A percentile compares a stretch with the other conserved stretches of the same genome.
phyloP scores from a whole-genome alignment of 345 rosid species.

The Gossypioides kirkii region DNA sequence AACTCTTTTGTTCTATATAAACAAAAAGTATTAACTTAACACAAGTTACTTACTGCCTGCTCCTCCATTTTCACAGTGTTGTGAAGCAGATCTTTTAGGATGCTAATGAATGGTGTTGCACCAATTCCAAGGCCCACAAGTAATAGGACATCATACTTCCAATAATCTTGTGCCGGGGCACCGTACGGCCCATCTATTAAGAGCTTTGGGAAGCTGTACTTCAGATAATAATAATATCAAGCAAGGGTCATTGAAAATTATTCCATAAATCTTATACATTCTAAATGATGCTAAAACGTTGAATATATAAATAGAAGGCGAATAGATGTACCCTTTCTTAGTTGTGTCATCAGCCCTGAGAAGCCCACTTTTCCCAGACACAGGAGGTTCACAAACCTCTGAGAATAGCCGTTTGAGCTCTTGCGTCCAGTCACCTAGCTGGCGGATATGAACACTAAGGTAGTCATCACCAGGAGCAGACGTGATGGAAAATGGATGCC shows the following conservation, averaged over 20 bases:
- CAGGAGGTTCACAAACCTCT: constrained; percentile 77
- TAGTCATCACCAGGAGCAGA: constrained; percentile 97
- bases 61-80: constrained; percentile 87
- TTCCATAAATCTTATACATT: neutral
- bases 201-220: constrained; percentile 87
- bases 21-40: neutral
- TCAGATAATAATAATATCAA: neutral
- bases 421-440: constrained; percentile 98
- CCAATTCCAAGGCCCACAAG: constrained; percentile 97
- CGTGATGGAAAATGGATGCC: constrained; percentile 99
- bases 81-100: constrained; percentile 87
- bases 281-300: neutral
- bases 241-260: neutral
- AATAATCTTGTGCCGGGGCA: constrained; percentile 95
- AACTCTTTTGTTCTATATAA: no score
- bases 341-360: constrained; percentile 96
- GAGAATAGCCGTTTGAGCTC: constrained; percentile 82
- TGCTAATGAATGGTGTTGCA: constrained; percentile 98
- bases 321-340: constrained; percentile 52
- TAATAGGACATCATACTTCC: constrained; percentile 78
- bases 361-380: constrained; percentile 90
- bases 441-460: constrained; percentile 91
- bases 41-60: constrained; percentile 58
- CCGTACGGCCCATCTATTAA: constrained; percentile 95
- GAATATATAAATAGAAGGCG: neutral